Conservation (phyloP, 805 yeast genomes). For the Lipomyces kockii region DNA sequence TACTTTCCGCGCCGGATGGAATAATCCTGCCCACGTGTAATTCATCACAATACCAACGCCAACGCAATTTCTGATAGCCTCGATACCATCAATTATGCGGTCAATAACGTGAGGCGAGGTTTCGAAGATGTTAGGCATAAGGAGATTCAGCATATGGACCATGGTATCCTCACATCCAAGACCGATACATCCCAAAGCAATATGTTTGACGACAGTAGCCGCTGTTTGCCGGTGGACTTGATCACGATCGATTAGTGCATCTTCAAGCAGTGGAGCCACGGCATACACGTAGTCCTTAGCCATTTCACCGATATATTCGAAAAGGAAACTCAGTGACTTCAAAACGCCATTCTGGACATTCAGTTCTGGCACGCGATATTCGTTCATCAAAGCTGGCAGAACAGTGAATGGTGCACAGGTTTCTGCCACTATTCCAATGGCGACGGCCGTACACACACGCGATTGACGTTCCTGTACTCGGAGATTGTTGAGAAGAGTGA, state of each 20-base stretch:
- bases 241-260: constrained; percentile 88
- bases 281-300: constrained; percentile 83
- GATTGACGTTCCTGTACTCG: constrained; percentile 94
- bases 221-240: constrained; percentile 95
- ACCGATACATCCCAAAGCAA: constrained; percentile 80
- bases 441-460: constrained; percentile 96
- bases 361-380: constrained; percentile 86
- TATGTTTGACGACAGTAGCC: constrained; percentile 79
- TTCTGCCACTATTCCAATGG: constrained; percentile 95
- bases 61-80: constrained; percentile 67
- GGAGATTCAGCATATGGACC: constrained; percentile 75
- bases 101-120: constrained; percentile 93
- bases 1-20: constrained; percentile 91
- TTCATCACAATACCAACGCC: constrained; percentile 78
- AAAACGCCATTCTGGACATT: constrained; percentile 95
- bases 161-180: constrained; percentile 79
- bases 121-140: constrained; percentile 89
- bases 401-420: constrained; percentile 92
- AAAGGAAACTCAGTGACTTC: constrained; percentile 86
- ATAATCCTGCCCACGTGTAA: constrained; percentile 85
- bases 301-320: constrained; percentile 85
- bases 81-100: constrained; percentile 79
- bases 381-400: constrained; percentile 93
- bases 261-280: constrained; percentile 76
- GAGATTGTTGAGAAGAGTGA: constrained; percentile 78